phyloP scores from a whole-genome alignment of 1,284 basidiomycete species.

The Leccinum subrobustum region DNA sequence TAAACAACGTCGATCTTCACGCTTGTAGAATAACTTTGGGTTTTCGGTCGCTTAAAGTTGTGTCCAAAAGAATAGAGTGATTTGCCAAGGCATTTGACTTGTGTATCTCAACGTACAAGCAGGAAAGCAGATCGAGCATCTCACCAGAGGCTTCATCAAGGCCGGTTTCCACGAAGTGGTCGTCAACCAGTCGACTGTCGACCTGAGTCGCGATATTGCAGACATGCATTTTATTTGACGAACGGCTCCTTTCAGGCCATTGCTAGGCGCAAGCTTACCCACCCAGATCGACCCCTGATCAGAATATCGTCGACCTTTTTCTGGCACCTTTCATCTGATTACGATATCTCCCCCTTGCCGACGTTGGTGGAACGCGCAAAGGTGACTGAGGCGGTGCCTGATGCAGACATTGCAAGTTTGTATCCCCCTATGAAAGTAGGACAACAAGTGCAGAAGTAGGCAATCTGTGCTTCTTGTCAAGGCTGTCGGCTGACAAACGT shows the following conservation, averaged over 20 bases:
- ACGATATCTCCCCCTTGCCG: slow-evolving; percentile 65
- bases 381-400: slow-evolving; percentile 38
- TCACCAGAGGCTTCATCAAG: slow-evolving; percentile 83
- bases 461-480: slow-evolving; percentile 7
- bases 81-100: neutral
- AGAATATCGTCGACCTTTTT: slow-evolving; percentile 94
- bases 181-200: slow-evolving; percentile 76
- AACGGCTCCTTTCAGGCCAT: slow-evolving; percentile 53
- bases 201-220: slow-evolving; percentile 40
- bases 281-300: slow-evolving; percentile 78
- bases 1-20: neutral
- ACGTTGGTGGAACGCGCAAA: slow-evolving; percentile 48
- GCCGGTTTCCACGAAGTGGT: slow-evolving; percentile 94
- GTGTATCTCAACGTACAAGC: slow-evolving; percentile 66
- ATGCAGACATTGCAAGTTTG: slow-evolving; percentile 42
- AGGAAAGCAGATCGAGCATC: slow-evolving; percentile 89
- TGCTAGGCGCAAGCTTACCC: slow-evolving; percentile 52
- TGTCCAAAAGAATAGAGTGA: slow-evolving; percentile 7
- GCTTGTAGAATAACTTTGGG: neutral
- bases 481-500: slow-evolving; percentile 8
- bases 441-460: slow-evolving; percentile 80
- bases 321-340: slow-evolving; percentile 89
- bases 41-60: neutral
- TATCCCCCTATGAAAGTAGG: slow-evolving; percentile 86
- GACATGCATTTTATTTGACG: neutral